Percentiles rank a stretch among this genome's conserved stretches.
phyloP scores from a whole-genome alignment of 2,329 filamentous ascomycete genomes.

The Botrytis fabae region DNA sequence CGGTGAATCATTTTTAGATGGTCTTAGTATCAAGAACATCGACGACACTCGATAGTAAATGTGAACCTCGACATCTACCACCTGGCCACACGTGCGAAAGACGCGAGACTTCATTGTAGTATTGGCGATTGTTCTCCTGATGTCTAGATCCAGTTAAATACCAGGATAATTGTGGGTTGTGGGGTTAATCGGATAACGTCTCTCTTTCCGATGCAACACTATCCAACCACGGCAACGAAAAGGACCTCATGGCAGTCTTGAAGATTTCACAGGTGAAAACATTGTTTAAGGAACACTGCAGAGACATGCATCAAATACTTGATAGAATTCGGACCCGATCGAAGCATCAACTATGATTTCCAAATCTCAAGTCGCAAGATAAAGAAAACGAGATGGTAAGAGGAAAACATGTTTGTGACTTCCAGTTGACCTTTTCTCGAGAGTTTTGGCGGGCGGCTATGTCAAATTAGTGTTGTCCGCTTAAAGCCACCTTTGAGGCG shows the following conservation, averaged over 20 bases:
- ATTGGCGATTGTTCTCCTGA: constrained; percentile 14
- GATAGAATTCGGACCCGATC: not conserved
- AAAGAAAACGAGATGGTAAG: not conserved
- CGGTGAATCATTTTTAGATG: not conserved
- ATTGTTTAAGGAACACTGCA: not conserved
- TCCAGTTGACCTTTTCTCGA: not conserved
- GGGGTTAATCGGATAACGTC: constrained; percentile 6
- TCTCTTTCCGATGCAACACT: constrained; percentile 14
- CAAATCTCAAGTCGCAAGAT: not conserved
- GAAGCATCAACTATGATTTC: not conserved
- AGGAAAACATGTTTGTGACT: not conserved
- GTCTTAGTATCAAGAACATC: not conserved
- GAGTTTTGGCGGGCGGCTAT: not conserved
- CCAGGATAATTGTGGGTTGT: constrained; percentile 1
- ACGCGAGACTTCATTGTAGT: constrained; percentile 19
- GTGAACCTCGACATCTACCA: not conserved
- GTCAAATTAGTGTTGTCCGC: not conserved
- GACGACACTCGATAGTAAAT: not conserved
- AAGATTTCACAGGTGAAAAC: not conserved
- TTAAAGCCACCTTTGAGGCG: not conserved
- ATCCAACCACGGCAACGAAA: constrained; percentile 14
- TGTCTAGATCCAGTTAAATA: not conserved
- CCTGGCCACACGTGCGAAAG: constrained; percentile 20
- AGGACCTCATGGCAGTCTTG: constrained; percentile 5
- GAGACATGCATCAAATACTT: not conserved